Evolutionary conservation across 108 stramenopile species (phyloP).

Genomic region (Skeletonema marinoi): DNA sequence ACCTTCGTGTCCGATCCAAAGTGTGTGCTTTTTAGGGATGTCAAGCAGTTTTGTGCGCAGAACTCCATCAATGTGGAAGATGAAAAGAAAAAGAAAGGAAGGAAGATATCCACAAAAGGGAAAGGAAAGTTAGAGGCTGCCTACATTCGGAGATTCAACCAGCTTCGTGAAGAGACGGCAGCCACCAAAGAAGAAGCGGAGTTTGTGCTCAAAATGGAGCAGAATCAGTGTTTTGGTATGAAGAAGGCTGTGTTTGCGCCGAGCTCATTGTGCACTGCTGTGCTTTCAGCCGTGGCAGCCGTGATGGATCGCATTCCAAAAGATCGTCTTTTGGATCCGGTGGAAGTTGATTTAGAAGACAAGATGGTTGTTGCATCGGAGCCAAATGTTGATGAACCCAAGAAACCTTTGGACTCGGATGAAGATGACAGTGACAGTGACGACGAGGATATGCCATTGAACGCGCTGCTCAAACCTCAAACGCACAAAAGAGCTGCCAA

Average conservation of each 20-base stretch:
- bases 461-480: constrained; percentile 13
- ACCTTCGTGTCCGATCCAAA: constrained; percentile 66
- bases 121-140: constrained; percentile 72
- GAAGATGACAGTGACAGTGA: constrained; percentile 41
- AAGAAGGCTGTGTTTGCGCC: constrained; percentile 74
- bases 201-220: constrained; percentile 81
- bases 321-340: constrained; percentile 21
- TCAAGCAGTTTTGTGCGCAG: constrained; percentile 33
- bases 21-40: constrained; percentile 68
- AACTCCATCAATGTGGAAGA: constrained; percentile 22
- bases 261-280: constrained; percentile 58
- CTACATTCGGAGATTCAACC: constrained; percentile 58
- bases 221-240: constrained; percentile 56
- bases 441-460: constrained; percentile 56
- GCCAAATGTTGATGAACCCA: neutral
- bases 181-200: constrained; percentile 58
- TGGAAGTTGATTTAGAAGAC: neutral
- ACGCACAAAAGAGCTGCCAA: constrained; percentile 19
- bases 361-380: neutral
- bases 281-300: constrained; percentile 63
- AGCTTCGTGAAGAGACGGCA: constrained; percentile 50
- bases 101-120: constrained; percentile 16
- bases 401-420: constrained; percentile 11
- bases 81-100: neutral
- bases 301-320: constrained; percentile 37